Evolutionary conservation across 805 yeast species (phyloP).

Genomic region (Komagataella ulmi): DNA sequence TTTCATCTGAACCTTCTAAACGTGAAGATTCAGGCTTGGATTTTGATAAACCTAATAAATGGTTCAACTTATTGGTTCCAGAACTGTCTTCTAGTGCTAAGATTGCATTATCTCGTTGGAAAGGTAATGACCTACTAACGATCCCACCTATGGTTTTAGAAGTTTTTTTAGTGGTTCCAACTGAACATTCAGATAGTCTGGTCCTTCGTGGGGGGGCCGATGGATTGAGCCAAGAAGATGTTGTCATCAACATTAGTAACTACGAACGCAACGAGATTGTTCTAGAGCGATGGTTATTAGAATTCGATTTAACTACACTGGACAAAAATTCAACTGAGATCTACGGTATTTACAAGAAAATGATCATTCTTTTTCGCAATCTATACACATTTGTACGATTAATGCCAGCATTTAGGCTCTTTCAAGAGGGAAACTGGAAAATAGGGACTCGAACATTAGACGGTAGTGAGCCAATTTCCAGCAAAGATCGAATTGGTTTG

Average conservation of each 20-base stretch:
- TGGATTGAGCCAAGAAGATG: not conserved
- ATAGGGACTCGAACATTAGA: slow-evolving; percentile 56
- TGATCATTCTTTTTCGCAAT: slow-evolving; percentile 62
- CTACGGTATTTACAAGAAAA: slow-evolving; percentile 59
- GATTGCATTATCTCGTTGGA: slow-evolving; percentile 60
- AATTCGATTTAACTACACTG: slow-evolving; percentile 43
- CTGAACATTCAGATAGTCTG: slow-evolving; percentile 2
- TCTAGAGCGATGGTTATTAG: slow-evolving; percentile 86
- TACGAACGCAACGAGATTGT: slow-evolving; percentile 47
- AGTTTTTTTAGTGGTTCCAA: slow-evolving; percentile 25
- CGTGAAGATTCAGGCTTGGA: not conserved
- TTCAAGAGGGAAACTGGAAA: slow-evolving; percentile 16
- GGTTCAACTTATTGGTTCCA: slow-evolving; percentile 47
- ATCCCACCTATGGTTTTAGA: slow-evolving; percentile 81
- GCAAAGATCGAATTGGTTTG: slow-evolving; percentile 77
- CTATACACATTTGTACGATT: slow-evolving; percentile 52
- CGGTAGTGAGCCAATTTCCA: slow-evolving; percentile 65
- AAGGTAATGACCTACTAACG: slow-evolving; percentile 22
- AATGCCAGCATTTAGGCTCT: slow-evolving; percentile 58
- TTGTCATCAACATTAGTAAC: not conserved
- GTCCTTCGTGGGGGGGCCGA: slow-evolving; percentile 10
- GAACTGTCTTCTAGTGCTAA: slow-evolving; percentile 18
- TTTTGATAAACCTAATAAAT: slow-evolving; percentile 25
- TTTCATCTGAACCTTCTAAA: not conserved
- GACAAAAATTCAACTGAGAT: slow-evolving; percentile 33